Evolutionary conservation across 73 alveolate genomes (phyloP).

Genomic region (Breviolum minutum): DNA sequence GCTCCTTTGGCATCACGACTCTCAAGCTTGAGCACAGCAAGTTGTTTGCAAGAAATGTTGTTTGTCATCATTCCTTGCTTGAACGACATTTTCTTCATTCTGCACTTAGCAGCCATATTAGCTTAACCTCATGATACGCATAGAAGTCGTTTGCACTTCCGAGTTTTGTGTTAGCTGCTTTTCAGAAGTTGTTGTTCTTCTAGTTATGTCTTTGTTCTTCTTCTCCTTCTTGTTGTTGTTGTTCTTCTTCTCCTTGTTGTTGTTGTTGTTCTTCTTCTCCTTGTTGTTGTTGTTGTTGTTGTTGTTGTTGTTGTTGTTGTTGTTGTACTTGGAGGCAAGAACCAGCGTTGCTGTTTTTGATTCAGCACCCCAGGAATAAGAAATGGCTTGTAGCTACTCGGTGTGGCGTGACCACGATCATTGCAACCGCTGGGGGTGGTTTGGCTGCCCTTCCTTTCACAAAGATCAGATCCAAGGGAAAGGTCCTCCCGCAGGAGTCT

Average conservation of each 20-base stretch:
- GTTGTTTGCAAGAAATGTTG: neutral
- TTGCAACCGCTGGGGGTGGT: conserved; percentile 54
- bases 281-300: neutral
- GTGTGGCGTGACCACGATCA: conserved; percentile 38
- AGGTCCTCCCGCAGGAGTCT: neutral
- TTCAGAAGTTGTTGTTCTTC: neutral
- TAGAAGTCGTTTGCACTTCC: neutral
- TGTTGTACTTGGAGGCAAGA: neutral
- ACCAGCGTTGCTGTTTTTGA: neutral
- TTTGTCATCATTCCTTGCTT: neutral
- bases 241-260: neutral
- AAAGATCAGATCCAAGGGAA: neutral
- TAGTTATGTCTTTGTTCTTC: neutral
- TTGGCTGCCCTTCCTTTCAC: conserved; percentile 27
- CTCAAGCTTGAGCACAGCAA: neutral
- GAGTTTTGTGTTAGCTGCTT: neutral
- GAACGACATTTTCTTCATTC: neutral
- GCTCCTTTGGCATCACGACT: conserved; percentile 42
- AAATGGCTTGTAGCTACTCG: conserved; percentile 73
- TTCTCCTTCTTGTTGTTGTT: neutral
- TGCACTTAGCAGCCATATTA: neutral
- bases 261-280: neutral
- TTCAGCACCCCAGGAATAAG: neutral
- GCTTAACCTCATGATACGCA: neutral
- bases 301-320: neutral